phyloP scores from a whole-genome alignment of 805 yeast species.

The Candida mattraensis region DNA sequence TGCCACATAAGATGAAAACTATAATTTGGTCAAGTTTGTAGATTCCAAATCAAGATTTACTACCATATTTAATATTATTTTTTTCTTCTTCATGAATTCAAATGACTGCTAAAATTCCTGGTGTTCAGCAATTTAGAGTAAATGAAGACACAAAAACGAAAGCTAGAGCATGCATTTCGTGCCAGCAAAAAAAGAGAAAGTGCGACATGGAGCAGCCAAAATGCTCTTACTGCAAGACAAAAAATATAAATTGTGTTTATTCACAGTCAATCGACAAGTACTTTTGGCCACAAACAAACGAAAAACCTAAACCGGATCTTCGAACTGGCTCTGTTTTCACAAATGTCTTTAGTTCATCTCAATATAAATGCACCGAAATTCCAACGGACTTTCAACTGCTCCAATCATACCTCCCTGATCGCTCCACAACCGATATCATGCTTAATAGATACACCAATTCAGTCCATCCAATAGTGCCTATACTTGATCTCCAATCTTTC shows the following conservation, averaged over 20 bases:
- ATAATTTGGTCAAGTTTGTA: too few species aligned
- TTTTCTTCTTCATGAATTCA: too few species aligned
- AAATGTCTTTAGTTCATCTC: slow-evolving; percentile 26
- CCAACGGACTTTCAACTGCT: slow-evolving; percentile 32
- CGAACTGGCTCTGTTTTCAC: slow-evolving; percentile 26
- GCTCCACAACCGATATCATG: slow-evolving; percentile 45
- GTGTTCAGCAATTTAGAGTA: slow-evolving; percentile 15
- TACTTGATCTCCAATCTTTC: slow-evolving; percentile 47
- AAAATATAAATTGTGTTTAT: slow-evolving; percentile 48
- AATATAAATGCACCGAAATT: slow-evolving; percentile 11
- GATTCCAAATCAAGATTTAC: too few species aligned
- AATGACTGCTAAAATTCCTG: slow-evolving; percentile 15
- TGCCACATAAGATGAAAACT: too few species aligned
- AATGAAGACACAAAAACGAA: slow-evolving; percentile 6
- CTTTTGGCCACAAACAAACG: slow-evolving; percentile 9
- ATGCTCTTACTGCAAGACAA: slow-evolving; percentile 52
- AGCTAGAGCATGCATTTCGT: slow-evolving; percentile 44
- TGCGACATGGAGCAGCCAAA: slow-evolving; percentile 60
- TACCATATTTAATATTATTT: too few species aligned
- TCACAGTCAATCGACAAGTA: slow-evolving; percentile 29
- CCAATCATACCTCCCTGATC: slow-evolving; percentile 45
- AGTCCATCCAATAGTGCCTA: slow-evolving; percentile 56
- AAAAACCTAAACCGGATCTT: slow-evolving; percentile 15
- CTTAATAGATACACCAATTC: slow-evolving; percentile 49
- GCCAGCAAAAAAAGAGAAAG: slow-evolving; percentile 61